Evolutionary conservation across 768 basidiomycete genomes (phyloP).

Genomic region (Lactarius trivialis): DNA sequence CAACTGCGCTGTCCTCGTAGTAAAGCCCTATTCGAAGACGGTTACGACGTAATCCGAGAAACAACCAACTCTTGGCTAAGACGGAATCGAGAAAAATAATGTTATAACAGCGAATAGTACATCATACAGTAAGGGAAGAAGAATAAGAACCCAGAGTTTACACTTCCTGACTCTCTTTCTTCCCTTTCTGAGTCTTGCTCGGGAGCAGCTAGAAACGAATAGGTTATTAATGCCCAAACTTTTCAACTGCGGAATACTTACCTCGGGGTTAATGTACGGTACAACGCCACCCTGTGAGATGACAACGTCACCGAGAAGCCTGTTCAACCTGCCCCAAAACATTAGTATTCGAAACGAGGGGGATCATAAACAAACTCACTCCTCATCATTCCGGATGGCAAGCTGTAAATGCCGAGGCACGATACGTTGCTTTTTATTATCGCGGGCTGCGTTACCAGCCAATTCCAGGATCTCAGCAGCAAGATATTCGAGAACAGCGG

Average conservation of each 20-base stretch:
- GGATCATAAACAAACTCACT: conserved; percentile 38
- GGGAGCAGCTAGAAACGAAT: conserved; percentile 32
- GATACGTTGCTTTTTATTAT: conserved; percentile 89
- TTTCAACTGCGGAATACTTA: conserved; percentile 22
- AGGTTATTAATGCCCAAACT: not conserved
- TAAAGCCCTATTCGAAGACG: not conserved
- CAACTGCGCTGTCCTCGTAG: not conserved
- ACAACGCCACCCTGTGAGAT: conserved; percentile 96
- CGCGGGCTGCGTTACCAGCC: conserved; percentile 77
- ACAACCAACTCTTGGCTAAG: too few relatives aligned
- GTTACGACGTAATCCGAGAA: not conserved
- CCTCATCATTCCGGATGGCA: conserved; percentile 89
- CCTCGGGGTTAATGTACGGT: conserved; percentile 67
- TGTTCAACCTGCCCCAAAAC: conserved; percentile 47
- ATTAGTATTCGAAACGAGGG: not conserved
- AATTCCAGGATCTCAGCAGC: conserved; percentile 90
- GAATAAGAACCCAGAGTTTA: conserved; percentile 7
- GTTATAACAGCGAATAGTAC: conserved; percentile 21
- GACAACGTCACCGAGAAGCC: conserved; percentile 72
- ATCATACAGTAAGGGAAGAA: conserved; percentile 21
- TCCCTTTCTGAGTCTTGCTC: conserved; percentile 46
- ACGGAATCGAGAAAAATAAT: conserved; percentile 19
- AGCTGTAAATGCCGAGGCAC: conserved; percentile 88
- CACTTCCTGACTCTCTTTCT: conserved; percentile 43
- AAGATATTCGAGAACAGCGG: conserved; percentile 86